These are phyloP conservation scores for Jacaranda copaia DNA, from an alignment of 257 asterid species.

Conservation along the genomic window DNA sequence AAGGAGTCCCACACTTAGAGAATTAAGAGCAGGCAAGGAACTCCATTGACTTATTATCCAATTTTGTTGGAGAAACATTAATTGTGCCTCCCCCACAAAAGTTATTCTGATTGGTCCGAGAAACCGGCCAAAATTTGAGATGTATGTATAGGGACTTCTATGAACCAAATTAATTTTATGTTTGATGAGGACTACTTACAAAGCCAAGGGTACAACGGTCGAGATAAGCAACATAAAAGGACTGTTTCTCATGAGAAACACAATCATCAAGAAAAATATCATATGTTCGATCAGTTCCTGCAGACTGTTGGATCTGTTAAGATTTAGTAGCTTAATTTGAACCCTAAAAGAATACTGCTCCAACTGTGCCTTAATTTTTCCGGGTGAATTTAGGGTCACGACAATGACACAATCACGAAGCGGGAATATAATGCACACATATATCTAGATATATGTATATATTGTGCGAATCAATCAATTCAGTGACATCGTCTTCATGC, in stretches of 20 bases:
- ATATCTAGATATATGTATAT: too few species aligned
- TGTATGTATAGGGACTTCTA: background rate
- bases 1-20: background rate
- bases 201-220: conserved; percentile 25
- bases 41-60: background rate
- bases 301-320: too few species aligned
- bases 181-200: background rate
- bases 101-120: background rate
- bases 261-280: background rate
- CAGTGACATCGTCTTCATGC: too few species aligned
- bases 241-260: background rate
- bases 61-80: background rate
- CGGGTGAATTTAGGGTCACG: too few species aligned
- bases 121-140: background rate
- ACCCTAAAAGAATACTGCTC: too few species aligned
- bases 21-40: conserved; percentile 6
- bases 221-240: background rate
- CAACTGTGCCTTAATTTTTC: too few species aligned
- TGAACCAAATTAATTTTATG: background rate
- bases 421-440: too few species aligned
- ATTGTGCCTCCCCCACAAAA: background rate
- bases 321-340: too few species aligned
- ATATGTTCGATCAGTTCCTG: background rate
- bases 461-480: too few species aligned
- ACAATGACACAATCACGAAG: too few species aligned